Evolutionary conservation across 805 yeast species (phyloP), one percentile per base, ranked within the genome.

Genomic region (Saccharomyces eubayanus): DNA sequence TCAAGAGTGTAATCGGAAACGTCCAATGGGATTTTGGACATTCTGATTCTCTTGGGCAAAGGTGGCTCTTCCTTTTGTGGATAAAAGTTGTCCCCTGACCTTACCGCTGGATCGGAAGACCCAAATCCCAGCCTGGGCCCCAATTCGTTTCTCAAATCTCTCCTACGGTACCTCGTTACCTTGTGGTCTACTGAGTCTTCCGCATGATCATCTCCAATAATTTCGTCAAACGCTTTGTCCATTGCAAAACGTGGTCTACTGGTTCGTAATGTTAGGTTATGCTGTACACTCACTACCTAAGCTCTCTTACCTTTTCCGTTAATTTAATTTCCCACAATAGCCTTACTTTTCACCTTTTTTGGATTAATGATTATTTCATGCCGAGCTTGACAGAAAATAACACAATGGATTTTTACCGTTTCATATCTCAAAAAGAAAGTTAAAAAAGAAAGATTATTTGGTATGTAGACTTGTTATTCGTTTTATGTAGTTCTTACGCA

Each of bases 81-180:
- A 10, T 43, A 27, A 14, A 24, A 47, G 27, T 46, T 45, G 9
- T 55, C 57, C 16, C 47, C 21, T 16, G 30, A 41, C 20, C 45
- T 40, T 16, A 16, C 3, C 20, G 43, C 43, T 6, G 46, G 46
- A 31, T 46, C 29, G 6, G 36, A 14, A 11, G 48, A 28, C 41
- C 46, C 56, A n/a, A 56, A 54, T 16, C 66, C 68, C 14, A 68
- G 54, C 47, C 68, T 57, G 14, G 60, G 55, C 6, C 62, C 69
- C 28, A 67, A 52, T 46, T 64, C 58, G 50, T 66, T 65, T 56
- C 72, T 65, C 48, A 66, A 54, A 55, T 68, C 71, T 52, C 72
- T 63, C 47, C 68, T 65, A 57, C 71, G 71, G 53, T 67, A 68
- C 50, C 55, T 62, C 67, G 60, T 57, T 46, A 57, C 60, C 48